A percentile compares a stretch with the other conserved stretches of the same genome.
phyloP scores from a whole-genome alignment of 306 rosid species.

The Sindora glabra region DNA sequence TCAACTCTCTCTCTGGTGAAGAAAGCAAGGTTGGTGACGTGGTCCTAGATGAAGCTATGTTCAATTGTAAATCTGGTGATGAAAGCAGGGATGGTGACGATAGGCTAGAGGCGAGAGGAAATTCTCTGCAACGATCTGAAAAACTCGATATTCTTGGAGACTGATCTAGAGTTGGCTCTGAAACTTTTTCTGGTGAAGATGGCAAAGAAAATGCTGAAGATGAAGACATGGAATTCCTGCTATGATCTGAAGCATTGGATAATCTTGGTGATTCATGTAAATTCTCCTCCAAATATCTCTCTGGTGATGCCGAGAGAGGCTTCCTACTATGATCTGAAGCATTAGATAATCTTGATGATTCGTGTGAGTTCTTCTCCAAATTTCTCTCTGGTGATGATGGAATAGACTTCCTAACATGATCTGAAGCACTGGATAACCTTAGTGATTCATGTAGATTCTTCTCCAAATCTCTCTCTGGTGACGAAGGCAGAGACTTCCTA shows the following conservation, averaged over 20 bases:
- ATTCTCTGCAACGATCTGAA: constrained; percentile 37
- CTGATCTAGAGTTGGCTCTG: constrained; percentile 22
- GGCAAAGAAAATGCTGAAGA: constrained; percentile 39
- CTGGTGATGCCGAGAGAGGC: neutral
- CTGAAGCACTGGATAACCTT: constrained; percentile 37
- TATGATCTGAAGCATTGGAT: constrained; percentile 27
- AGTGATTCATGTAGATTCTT: constrained; percentile 32
- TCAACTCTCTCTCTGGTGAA: constrained; percentile 36
- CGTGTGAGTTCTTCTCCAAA: neutral
- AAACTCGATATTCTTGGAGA: constrained; percentile 43
- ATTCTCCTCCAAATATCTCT: neutral
- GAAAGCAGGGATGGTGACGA: constrained; percentile 34
- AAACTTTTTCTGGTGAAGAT: constrained; percentile 32
- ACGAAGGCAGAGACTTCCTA: constrained; percentile 30
- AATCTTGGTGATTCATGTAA: constrained; percentile 10
- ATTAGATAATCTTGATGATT: neutral
- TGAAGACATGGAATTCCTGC: constrained; percentile 20
- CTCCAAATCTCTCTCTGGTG: constrained; percentile 29
- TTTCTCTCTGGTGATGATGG: constrained; percentile 39
- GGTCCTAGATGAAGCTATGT: constrained; percentile 16
- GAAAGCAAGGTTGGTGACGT: constrained; percentile 36
- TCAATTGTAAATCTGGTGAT: constrained; percentile 35
- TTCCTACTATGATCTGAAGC: constrained; percentile 10
- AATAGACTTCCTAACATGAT: constrained; percentile 34
- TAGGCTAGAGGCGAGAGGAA: constrained; percentile 29